Percentiles rank a stretch among this genome's conserved stretches.
Conservation (phyloP, 2,329 filamentous ascomycete genomes). For the Trichoderma asperellum region DNA sequence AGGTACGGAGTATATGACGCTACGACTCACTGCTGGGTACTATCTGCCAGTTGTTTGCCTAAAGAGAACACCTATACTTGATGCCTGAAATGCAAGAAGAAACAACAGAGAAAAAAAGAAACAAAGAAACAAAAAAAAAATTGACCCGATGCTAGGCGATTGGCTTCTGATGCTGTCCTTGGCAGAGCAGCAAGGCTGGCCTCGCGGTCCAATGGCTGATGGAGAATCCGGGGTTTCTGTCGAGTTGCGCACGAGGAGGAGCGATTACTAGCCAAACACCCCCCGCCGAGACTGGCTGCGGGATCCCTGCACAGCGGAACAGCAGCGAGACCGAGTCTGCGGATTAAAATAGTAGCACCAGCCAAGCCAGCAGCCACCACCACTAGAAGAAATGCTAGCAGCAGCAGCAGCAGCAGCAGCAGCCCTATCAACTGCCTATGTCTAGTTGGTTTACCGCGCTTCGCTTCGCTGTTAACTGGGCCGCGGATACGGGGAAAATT, state of each 20-base stretch:
- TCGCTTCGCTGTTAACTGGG: neutral
- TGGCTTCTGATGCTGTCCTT: neutral
- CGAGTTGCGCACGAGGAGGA: neutral
- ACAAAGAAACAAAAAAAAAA: neutral
- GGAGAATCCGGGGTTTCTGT: neutral
- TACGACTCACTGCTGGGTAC: neutral
- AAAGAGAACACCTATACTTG: neutral
- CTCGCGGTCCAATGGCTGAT: constrained; percentile 2
- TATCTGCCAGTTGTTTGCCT: neutral
- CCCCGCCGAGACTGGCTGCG: neutral
- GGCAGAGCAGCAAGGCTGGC: neutral
- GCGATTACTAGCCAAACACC: neutral
- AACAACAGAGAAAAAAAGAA: neutral
- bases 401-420: neutral
- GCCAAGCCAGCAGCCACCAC: too few species aligned
- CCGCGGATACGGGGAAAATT: neutral
- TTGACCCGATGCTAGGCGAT: constrained; percentile 16
- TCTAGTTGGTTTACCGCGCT: too few species aligned
- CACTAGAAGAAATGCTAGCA: neutral
- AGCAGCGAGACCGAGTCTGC: neutral
- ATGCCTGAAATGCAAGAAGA: neutral
- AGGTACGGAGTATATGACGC: neutral
- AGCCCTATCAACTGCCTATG: too few species aligned
- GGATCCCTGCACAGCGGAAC: neutral
- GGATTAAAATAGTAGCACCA: neutral